A percentile compares a stretch with the other conserved stretches of the same genome.
Evolutionary conservation across 2,329 filamentous ascomycete genomes (phyloP).

Genomic region (Penicillium decumbens): DNA sequence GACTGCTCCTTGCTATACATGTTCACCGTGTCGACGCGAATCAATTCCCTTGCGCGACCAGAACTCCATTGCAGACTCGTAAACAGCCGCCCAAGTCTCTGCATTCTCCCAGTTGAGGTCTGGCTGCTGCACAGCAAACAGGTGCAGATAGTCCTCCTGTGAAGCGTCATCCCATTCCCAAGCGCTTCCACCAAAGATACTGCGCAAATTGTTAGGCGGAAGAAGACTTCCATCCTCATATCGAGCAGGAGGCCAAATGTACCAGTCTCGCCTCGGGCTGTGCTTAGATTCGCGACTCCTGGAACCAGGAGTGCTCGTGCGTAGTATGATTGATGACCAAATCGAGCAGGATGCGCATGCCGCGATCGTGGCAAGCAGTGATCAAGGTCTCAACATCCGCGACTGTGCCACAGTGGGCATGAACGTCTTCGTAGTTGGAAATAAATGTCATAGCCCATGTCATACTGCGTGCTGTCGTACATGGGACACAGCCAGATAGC

Average conservation of each 20-base stretch:
- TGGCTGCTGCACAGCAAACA: constrained; percentile 68
- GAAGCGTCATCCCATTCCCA: no score
- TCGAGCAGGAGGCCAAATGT: constrained; percentile 49
- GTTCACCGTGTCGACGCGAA: constrained; percentile 63
- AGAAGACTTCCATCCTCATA: constrained; percentile 54
- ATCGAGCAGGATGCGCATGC: constrained; percentile 65
- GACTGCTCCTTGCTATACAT: constrained; percentile 51
- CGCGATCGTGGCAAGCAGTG: constrained; percentile 51
- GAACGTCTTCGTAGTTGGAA: constrained; percentile 59
- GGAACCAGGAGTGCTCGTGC: constrained; percentile 64
- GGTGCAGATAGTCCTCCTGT: constrained; percentile 66
- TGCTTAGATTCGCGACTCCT: constrained; percentile 56
- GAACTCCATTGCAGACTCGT: constrained; percentile 64
- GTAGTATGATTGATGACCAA: constrained; percentile 71
- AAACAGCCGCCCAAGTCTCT: constrained; percentile 60
- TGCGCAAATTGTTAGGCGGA: constrained; percentile 68
- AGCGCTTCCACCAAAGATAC: no score
- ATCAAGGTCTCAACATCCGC: constrained; percentile 58
- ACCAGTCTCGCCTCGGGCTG: constrained; percentile 62
- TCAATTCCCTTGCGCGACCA: constrained; percentile 69
- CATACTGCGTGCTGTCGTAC: constrained; percentile 59
- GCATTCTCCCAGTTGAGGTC: constrained; percentile 75
- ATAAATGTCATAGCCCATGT: constrained; percentile 63
- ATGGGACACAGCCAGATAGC: constrained; percentile 66
- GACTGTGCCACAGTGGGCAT: constrained; percentile 59